Evolutionary conservation across 2,329 filamentous ascomycete species (phyloP), one percentile per base, ranked within the genome.

Genomic region (Colletotrichum gloeosporioides): DNA sequence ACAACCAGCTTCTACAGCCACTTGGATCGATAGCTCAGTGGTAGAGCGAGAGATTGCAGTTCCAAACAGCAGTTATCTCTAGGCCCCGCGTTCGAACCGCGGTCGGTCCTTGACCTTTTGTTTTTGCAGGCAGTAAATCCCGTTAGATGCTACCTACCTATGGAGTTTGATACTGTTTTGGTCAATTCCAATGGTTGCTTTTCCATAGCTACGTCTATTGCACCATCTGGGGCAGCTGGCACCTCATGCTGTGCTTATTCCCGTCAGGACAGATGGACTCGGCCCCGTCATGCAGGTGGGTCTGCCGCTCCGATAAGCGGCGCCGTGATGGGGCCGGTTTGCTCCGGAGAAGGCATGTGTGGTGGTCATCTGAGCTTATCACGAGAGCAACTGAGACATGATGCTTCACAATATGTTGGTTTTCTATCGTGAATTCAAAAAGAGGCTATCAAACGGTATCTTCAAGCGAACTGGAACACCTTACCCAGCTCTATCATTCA

Each of bases 21-120:
- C 59, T 36, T 61, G 74, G 74, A 76, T 76, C 74, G 74, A 76
- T 76, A 76, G 74, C 74, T 76, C 74, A 76, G 74, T 76, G 74
- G 74, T 76, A 76, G 74, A 76, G 74, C 74, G 74, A 76, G 74
- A 76, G 74, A 76, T 76, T 76, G 74, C 74, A 76, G 74, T 61
- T 15, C 10, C 6, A 2, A 5, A 10, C 13, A n/a, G 65, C 69
- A 69, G 12, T 12, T 29, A 76, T 76, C 74, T 76, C 74, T 76
- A 76, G 74, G 74, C 70, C 74, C 74, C 74, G 74, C 74, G 74
- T 76, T 76, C 74, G 74, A 76, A 76, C 36, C 74, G 74, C 74
- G 74, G 74, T 76, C 74, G 74, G 74, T 76, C 74, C 74, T 76
- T 69, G 59, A 3, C 1, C 2, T 66, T 76, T 74, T 73, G 59